Base-by-base conservation (phyloP, 1,284 basidiomycete species). In the Sanghuangporus sanghuang region DNA sequence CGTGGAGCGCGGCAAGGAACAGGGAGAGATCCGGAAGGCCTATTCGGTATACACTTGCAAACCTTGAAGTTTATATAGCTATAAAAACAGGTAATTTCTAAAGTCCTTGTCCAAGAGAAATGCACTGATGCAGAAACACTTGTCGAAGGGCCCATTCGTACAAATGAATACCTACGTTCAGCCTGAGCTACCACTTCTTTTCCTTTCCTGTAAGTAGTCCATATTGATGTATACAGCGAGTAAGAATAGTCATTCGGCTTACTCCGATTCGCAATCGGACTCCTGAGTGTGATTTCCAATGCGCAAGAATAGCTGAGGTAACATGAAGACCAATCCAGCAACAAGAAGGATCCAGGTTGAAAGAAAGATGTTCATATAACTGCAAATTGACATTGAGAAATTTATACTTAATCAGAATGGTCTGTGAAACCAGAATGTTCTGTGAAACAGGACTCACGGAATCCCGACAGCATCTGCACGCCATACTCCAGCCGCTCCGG, bases 401-500 rank as follows among this genome's bases (percentile, higher is more conserved):
- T 18, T 57, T 7, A 6, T 49, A 32, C 18, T 4, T 2, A 2
- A 16, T 16, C 48, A 9, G 48, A 49, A 21, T 9, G 2, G 32
- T 14, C 9, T 16, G 48, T 49, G 9, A 16, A 2, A 16, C 3
- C 48, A 9, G 48, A 49, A 21, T 9, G 2, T 49, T 14, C 9
- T 16, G 48, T 49, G 9, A 32, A 32, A 32, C 27, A 21, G 3
- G 32, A 67, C 71, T 61, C 55, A 75, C 73, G 73, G 71, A 58
- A 69, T 3, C 3, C 32, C 49, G 52, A 74, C 70, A 23, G 64
- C 76, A 62, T 77, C 76, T 0, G 73, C 72, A 6, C 75, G 70
- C 77, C 77, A 77, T 12, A 73, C 68, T 1, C 71, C 74, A 2
- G 77, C 77, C 4, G 74, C 69, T 59, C 75, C 77, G 23, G 66